Evolutionary conservation across 2,329 filamentous ascomycete species (phyloP).

Genomic region (Cercospora janseana): DNA sequence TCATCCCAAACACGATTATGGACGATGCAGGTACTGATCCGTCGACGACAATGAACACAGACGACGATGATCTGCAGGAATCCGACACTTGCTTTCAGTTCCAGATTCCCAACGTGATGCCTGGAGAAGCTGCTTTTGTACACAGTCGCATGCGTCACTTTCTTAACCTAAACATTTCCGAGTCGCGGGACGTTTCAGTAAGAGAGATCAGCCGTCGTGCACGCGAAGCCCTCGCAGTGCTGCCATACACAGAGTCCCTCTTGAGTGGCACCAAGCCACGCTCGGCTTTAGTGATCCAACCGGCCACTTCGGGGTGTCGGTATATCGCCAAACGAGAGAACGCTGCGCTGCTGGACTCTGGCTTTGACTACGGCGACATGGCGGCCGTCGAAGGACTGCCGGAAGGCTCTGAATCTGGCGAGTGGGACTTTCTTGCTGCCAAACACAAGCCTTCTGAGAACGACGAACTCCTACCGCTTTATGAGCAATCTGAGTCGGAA

Average conservation of each 20-base stretch:
- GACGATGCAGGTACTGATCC: conserved; percentile 10
- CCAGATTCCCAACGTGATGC: conserved; percentile 10
- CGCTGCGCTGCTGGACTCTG: conserved; percentile 23
- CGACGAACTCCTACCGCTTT: conserved; percentile 31
- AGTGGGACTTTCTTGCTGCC: conserved; percentile 32
- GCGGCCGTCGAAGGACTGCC: conserved; percentile 18
- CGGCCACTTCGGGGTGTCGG: conserved; percentile 12
- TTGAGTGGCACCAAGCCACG: conserved; percentile 20
- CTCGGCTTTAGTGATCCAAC: conserved; percentile 37
- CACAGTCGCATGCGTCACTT: conserved; percentile 33
- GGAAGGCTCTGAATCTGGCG: conserved; percentile 13
- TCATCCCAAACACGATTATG: conserved; percentile 15
- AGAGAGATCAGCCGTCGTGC: conserved; percentile 25
- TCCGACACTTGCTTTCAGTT: conserved; percentile 31
- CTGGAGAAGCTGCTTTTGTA: conserved; percentile 32
- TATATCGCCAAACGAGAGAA: conserved; percentile 34
- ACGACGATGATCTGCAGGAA: conserved; percentile 19
- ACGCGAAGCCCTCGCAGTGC: conserved; percentile 31
- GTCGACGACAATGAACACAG: not conserved
- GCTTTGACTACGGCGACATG: conserved; percentile 17
- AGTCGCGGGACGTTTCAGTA: conserved; percentile 5
- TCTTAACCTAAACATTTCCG: conserved; percentile 20
- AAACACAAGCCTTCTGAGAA: conserved; percentile 39
- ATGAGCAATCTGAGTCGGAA: conserved; percentile 17
- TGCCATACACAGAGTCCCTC: conserved; percentile 35